Evolutionary conservation across 345 rosid species (phyloP), one percentile per base, ranked within the genome.

Genomic region (Lumnitzera littorea): DNA sequence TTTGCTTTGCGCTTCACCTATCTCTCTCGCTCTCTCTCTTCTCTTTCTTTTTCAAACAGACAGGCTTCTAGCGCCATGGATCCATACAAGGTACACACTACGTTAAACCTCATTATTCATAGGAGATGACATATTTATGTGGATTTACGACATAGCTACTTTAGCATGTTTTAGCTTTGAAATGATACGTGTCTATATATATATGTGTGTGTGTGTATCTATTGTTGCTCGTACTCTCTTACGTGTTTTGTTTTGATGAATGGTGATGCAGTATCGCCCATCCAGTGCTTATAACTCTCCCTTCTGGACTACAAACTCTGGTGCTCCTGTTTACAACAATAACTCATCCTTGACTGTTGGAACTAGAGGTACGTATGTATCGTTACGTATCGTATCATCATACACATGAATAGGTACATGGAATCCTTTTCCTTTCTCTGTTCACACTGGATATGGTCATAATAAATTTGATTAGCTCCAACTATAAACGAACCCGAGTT

Each of bases 241-340:
- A 13, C 12, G 25, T 20, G 5, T 57, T 20, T 31, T 51, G 53
- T 54, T 25, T 15, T 3, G 53, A 20, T 16, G 43, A 13, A 57
- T 64, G 31, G 16, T 25, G 52, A 12, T 66, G 66, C 82, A 84
- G 89, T 12, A 63, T 71, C 85, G 85, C 2, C 96, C 97, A 4
- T 85, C 97, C 48, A 88, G 92, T 50, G 80, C 85, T 29, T 78
- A 62, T 82, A 75, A 75, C 69, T 24, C 94, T 15, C 76, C 89
- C 0, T 85, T 80, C 63, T 87, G 78, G 80, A 88, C 97, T 49
- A 81, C 96, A 16, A 91, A 91, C 70, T 84, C 87, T 11, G 96
- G 97, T 43, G 64, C 87, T 73, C 96, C 97, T 0, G 83, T 91
- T 47, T 88, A 82, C 73, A 88, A 88, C 87, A 85, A 91, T 74